Conservation (phyloP, 192 early-diverging fungal genomes). For the Phycomyces nitens region DNA sequence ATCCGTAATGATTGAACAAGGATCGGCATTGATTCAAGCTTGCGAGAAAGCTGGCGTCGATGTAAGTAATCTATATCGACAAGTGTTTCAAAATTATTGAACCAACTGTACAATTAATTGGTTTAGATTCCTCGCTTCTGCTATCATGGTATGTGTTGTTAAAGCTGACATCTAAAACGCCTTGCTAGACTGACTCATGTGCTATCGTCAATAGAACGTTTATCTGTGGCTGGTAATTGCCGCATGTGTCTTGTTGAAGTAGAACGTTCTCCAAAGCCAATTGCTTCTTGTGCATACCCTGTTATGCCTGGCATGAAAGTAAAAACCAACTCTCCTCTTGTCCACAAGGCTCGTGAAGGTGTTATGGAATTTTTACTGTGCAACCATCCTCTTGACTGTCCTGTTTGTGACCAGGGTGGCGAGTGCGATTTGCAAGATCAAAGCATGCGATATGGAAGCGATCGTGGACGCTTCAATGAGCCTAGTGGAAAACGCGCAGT, state of each 20-base stretch:
- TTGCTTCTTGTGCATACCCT: constrained; percentile 96
- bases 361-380: constrained; percentile 91
- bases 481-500: constrained; percentile 86
- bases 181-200: too few relatives aligned
- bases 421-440: constrained; percentile 99
- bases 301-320: constrained; percentile 96
- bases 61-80: constrained; percentile 18
- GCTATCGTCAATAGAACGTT: constrained; percentile 63
- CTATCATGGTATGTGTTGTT: constrained; percentile 41
- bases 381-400: constrained; percentile 97
- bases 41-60: constrained; percentile 90
- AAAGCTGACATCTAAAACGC: not conserved
- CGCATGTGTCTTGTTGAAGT: constrained; percentile 99
- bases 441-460: constrained; percentile 89
- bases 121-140: constrained; percentile 68
- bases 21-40: constrained; percentile 96
- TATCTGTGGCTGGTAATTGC: constrained; percentile 97
- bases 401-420: constrained; percentile 98
- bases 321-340: constrained; percentile 88
- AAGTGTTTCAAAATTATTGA: not conserved
- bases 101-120: too few relatives aligned
- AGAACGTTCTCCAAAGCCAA: constrained; percentile 91
- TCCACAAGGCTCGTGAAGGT: constrained; percentile 94
- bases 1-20: constrained; percentile 83
- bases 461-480: constrained; percentile 87